A percentile compares a stretch with the other conserved stretches of the same genome.
These are phyloP conservation scores for Paecilomyces sp. DNA, from an alignment of 2,329 filamentous ascomycete genomes.

Conservation along the genomic window DNA sequence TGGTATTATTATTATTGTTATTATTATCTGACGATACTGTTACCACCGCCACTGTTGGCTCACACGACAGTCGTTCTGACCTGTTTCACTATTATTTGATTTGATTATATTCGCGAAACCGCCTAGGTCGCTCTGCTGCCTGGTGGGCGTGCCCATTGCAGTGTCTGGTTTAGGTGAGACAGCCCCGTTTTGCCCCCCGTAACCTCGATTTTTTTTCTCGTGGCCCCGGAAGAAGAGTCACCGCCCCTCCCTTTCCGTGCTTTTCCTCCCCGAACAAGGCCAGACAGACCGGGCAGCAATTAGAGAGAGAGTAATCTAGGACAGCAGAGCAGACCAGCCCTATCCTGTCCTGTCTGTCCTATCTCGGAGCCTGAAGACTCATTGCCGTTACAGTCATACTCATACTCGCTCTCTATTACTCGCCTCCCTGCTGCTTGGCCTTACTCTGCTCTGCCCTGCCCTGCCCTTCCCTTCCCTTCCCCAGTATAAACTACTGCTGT, in stretches of 20 bases:
- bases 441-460: no score
- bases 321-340: not conserved
- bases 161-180: not conserved
- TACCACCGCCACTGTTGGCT: no score
- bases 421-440: not conserved
- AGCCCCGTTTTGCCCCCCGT: not conserved
- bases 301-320: not conserved
- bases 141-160: not conserved
- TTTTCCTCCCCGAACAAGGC: no score
- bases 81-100: no score
- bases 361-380: not conserved
- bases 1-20: not conserved
- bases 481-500: no score
- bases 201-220: not conserved
- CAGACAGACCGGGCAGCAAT: not conserved
- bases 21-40: no score
- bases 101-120: no score
- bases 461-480: no score
- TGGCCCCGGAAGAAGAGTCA: not conserved
- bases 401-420: not conserved
- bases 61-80: no score
- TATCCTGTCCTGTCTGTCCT: not conserved
- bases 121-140: not conserved
- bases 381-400: not conserved
- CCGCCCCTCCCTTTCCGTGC: not conserved